These are phyloP conservation scores for Diplocarpon rosae DNA, from an alignment of 2,329 filamentous ascomycete genomes.

Conservation along the genomic window DNA sequence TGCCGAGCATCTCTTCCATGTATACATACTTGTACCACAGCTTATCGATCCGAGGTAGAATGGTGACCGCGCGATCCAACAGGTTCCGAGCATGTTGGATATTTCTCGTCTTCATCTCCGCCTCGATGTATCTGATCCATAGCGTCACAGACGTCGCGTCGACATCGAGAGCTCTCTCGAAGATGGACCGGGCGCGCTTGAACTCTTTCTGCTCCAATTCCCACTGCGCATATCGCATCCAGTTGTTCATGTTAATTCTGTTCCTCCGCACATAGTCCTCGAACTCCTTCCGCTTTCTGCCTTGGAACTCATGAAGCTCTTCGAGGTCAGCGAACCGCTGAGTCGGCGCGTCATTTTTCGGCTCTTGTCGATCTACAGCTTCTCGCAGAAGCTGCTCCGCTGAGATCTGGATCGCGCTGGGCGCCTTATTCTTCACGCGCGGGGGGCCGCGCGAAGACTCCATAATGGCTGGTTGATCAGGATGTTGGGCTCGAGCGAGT, in stretches of 20 bases:
- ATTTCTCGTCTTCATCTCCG: constrained; percentile 89
- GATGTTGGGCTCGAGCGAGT: background rate
- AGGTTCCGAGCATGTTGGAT: constrained; percentile 96
- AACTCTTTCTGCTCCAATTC: constrained; percentile 98
- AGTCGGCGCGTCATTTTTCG: constrained; percentile 75
- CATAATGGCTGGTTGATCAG: constrained; percentile 43
- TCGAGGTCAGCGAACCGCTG: constrained; percentile 94
- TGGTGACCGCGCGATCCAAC: constrained; percentile 86
- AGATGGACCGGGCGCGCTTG: constrained; percentile 79
- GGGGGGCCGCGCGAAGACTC: constrained; percentile 85
- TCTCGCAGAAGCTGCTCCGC: constrained; percentile 95
- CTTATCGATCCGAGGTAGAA: constrained; percentile 85
- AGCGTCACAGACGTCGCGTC: constrained; percentile 76
- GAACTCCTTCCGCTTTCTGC: constrained; percentile 89
- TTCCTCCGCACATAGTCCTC: constrained; percentile 97
- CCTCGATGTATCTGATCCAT: constrained; percentile 90
- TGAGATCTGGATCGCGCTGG: constrained; percentile 83
- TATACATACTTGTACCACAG: constrained; percentile 99
- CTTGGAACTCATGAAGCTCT: constrained; percentile 95
- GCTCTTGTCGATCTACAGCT: constrained; percentile 92
- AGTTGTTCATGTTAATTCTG: constrained; percentile 93
- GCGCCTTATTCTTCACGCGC: constrained; percentile 96
- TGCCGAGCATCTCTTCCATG: constrained; percentile 95
- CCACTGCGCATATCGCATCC: constrained; percentile 96
- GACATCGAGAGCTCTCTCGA: constrained; percentile 88